These are phyloP conservation scores for Herpetomonas samuelpessoai DNA, from an alignment of 208 protist species.

Conservation along the genomic window DNA sequence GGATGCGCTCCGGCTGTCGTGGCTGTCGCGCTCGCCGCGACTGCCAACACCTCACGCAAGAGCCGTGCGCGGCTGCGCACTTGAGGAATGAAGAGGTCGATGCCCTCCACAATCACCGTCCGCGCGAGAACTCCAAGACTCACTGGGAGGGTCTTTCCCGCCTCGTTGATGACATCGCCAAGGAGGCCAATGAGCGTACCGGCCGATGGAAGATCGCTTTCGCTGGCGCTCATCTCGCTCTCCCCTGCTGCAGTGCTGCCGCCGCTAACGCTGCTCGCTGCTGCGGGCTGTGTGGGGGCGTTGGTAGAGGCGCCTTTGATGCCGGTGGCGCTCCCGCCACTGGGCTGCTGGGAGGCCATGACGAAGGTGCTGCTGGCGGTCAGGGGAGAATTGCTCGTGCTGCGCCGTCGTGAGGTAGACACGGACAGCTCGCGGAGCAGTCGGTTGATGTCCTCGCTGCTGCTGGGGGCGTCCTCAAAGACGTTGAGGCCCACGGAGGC, in stretches of 20 bases:
- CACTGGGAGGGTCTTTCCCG: constrained; percentile 42
- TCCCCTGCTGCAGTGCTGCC: constrained; percentile 6
- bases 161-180: constrained; percentile 72
- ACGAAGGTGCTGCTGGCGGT: neutral
- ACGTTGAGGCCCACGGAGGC: constrained; percentile 47
- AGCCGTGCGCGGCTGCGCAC: constrained; percentile 51
- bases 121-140: constrained; percentile 44
- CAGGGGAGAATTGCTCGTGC: neutral
- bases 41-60: constrained; percentile 55
- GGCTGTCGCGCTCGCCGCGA: neutral
- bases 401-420: constrained; percentile 18
- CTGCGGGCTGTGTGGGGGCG: neutral
- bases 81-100: constrained; percentile 76
- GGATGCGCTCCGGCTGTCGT: neutral
- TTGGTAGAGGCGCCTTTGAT: neutral
- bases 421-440: constrained; percentile 18
- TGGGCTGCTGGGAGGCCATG: neutral
- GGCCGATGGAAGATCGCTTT: constrained; percentile 12
- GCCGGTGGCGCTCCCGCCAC: neutral
- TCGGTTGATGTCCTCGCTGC: constrained; percentile 7
- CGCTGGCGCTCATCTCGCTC: neutral
- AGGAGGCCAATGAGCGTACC: constrained; percentile 58
- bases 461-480: constrained; percentile 2
- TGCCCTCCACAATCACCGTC: constrained; percentile 55
- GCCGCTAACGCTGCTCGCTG: constrained; percentile 14